Base-by-base conservation (phyloP, 345 rosid species). In the Euphorbia lathyris region DNA sequence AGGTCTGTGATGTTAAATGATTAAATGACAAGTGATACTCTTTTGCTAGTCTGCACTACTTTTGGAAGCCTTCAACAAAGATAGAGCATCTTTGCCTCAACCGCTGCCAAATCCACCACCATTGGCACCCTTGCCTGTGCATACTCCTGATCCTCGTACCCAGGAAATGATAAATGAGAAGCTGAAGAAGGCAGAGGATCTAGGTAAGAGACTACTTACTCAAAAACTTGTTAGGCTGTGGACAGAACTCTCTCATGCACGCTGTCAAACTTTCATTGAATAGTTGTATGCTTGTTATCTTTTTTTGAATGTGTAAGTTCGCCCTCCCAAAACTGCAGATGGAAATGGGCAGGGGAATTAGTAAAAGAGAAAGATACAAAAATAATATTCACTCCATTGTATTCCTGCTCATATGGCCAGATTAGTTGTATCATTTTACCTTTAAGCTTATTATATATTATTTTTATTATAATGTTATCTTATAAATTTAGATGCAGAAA, bases 111-210 rank as follows among this genome's bases (percentile, higher is more conserved):
- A 86, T 66, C 92, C 87, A 70, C 91, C 85, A 14, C 81, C 96
- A 42, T 68, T 87, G 80, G 87, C 94, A 70, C 80, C 94, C 40
- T 72, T 92, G 79, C 92, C 88, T 47, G 67, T 78, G 7, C 83
- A 86, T 78, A 78, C 89, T 27, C 96, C 91, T 0, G 99, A 96
- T 88, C 82, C 97, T 70, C 97, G 86, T 48, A 92, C 91, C 7
- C 98, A 96, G 74, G 99, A 92, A 77, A 90, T 96, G 99, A 96
- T 96, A 75, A 92, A 96, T 65, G 98, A 92, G 82, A 96, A 96
- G 82, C 75, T 96, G 74, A 92, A 90, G 87, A 96, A 89, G 86
- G 99, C 99, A 1, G 98, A 96, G 83, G 98, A 96, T 75, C 88
- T 96, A 73, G 99, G 99, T 96, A 76, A 77, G 92, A 43, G 23